These are phyloP conservation scores for Euphorbia peplus DNA, from an alignment of 345 rosid species.

Conservation along the genomic window DNA sequence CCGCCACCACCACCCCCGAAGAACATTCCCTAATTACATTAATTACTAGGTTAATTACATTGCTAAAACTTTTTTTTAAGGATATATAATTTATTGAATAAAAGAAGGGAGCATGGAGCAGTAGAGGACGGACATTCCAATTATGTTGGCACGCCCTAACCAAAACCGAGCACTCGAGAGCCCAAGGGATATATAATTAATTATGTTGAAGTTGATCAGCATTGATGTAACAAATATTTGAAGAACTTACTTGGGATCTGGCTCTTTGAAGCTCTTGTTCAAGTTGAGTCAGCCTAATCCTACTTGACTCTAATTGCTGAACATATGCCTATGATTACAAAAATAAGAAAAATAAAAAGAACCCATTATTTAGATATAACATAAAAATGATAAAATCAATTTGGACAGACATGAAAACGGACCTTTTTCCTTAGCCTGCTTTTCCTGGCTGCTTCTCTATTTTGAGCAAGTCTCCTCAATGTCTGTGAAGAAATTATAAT, in stretches of 20 bases:
- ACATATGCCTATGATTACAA: constrained; percentile 70
- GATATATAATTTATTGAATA: neutral
- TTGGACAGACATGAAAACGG: too few species aligned
- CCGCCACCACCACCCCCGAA: constrained; percentile 66
- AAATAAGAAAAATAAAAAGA: neutral
- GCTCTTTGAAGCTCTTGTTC: constrained; percentile 96
- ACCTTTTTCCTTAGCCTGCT: constrained; percentile 95
- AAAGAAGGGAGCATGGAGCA: too few species aligned
- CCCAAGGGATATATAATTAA: too few species aligned
- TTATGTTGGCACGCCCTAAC: too few species aligned
- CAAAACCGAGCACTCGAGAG: too few species aligned
- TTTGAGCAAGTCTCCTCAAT: constrained; percentile 95
- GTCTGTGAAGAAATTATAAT: constrained; percentile 38
- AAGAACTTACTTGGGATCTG: constrained; percentile 70
- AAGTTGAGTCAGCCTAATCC: constrained; percentile 85
- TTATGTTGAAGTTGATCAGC: too few species aligned
- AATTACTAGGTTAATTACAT: too few species aligned
- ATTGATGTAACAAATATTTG: too few species aligned
- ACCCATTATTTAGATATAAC: neutral
- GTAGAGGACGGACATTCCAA: too few species aligned
- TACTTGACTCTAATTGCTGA: constrained; percentile 92
- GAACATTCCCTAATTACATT: constrained; percentile 60
- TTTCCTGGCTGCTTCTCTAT: constrained; percentile 99
- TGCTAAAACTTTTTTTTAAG: too few species aligned
- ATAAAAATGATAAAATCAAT: too few species aligned